Conservation (phyloP, 352 stramenopile species). For the Globisporangium parvum region DNA sequence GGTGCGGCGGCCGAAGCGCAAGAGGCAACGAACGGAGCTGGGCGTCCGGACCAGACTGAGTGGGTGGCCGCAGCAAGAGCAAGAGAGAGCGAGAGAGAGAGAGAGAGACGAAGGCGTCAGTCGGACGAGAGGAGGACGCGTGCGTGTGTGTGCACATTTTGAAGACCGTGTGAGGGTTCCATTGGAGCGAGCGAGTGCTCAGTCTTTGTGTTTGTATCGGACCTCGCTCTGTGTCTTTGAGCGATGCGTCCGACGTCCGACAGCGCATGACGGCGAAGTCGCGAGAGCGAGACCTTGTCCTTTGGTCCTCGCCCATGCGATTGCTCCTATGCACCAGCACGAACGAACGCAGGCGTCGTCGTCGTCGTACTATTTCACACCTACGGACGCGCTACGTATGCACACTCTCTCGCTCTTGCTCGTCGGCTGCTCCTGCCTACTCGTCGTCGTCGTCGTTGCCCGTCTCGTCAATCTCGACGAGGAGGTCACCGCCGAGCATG, state of each 20-base stretch:
- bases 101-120: background rate
- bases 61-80: background rate
- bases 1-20: too few relatives aligned
- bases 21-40: too few relatives aligned
- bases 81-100: background rate
- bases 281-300: too few relatives aligned
- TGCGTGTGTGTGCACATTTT: conserved; percentile 1
- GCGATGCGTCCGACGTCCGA: too few relatives aligned
- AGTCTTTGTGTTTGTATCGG: too few relatives aligned
- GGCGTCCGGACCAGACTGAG: background rate
- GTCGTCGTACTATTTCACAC: background rate
- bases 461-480: conserved; percentile 93
- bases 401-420: background rate
- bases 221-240: too few relatives aligned
- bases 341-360: background rate
- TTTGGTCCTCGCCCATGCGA: too few relatives aligned
- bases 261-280: too few relatives aligned
- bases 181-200: too few relatives aligned
- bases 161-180: background rate
- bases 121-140: background rate
- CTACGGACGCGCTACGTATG: too few relatives aligned
- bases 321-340: background rate
- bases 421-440: conserved; percentile 6
- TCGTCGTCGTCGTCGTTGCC: conserved; percentile 35
- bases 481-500: conserved; percentile 91